These are phyloP conservation scores for Excoecaria cochinchinensis DNA, from an alignment of 345 rosid species.

Conservation along the genomic window DNA sequence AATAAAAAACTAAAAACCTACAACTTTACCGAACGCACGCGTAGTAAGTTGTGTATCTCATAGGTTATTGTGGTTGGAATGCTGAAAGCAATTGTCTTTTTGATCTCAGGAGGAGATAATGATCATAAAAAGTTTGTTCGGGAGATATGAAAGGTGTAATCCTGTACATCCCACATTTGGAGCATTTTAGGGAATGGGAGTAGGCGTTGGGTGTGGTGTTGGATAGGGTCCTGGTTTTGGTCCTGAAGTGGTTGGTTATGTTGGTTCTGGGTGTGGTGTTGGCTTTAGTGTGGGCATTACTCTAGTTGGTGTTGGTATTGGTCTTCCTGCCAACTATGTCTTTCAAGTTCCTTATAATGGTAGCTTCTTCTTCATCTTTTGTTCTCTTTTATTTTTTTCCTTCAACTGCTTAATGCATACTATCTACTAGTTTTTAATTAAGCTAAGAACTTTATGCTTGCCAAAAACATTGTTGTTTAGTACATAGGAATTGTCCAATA, in stretches of 20 bases:
- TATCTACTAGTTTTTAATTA: background rate
- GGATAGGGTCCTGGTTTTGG: slow-evolving; percentile 99
- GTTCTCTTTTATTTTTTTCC: background rate
- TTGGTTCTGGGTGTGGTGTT: slow-evolving; percentile 89
- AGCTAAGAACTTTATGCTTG: background rate
- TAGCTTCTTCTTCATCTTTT: slow-evolving; percentile 16
- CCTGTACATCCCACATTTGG: slow-evolving; percentile 90
- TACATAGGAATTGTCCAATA: background rate
- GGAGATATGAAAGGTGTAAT: slow-evolving; percentile 84
- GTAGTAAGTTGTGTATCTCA: background rate
- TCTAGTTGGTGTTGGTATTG: slow-evolving; percentile 77
- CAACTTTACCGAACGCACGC: too few relatives aligned
- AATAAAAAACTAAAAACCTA: too few relatives aligned
- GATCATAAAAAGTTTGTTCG: slow-evolving; percentile 76
- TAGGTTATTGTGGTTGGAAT: background rate
- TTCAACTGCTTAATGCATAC: background rate
- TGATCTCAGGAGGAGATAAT: slow-evolving; percentile 53
- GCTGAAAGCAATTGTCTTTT: background rate
- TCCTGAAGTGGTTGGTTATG: slow-evolving; percentile 83
- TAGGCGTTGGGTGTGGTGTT: slow-evolving; percentile 87
- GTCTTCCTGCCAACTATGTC: slow-evolving; percentile 75
- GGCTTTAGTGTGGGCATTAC: slow-evolving; percentile 92
- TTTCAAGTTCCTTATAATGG: slow-evolving; percentile 58
- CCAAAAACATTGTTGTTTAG: background rate
- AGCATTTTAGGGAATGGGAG: slow-evolving; percentile 95